Conservation (phyloP, 768 basidiomycete species). For the Kockovaella imperatae region DNA sequence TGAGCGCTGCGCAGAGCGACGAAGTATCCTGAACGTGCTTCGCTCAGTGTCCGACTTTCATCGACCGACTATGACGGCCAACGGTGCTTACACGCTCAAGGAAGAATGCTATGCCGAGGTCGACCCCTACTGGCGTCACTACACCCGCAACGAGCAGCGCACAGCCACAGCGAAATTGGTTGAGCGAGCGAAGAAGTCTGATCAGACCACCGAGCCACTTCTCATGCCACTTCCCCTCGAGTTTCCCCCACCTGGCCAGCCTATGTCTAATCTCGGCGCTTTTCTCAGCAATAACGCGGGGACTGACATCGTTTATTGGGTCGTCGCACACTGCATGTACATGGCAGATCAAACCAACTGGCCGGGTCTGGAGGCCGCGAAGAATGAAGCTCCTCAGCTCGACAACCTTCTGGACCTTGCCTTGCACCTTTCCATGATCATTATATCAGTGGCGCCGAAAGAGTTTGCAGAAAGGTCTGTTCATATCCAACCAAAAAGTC, state of each 20-base stretch:
- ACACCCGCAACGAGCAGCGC: slow-evolving; percentile 84
- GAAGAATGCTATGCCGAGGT: slow-evolving; percentile 76
- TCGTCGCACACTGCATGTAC: slow-evolving; percentile 39
- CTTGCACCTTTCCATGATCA: slow-evolving; percentile 77
- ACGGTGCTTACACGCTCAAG: slow-evolving; percentile 80
- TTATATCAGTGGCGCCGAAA: slow-evolving; percentile 61
- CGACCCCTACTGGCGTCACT: slow-evolving; percentile 93
- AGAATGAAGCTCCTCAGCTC: slow-evolving; percentile 21
- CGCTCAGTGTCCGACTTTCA: slow-evolving; percentile 72
- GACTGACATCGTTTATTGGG: slow-evolving; percentile 74
- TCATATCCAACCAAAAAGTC: slow-evolving; percentile 42
- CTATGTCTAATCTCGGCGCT: slow-evolving; percentile 59
- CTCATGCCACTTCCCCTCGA: slow-evolving; percentile 65
- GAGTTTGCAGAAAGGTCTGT: slow-evolving; percentile 58
- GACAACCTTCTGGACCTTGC: slow-evolving; percentile 87
- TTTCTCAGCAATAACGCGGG: slow-evolving; percentile 65
- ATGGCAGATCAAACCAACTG: slow-evolving; percentile 21
- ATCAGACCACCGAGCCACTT: slow-evolving; percentile 58
- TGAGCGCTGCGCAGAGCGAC: slow-evolving; percentile 77
- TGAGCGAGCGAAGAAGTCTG: slow-evolving; percentile 60
- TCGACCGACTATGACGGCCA: slow-evolving; percentile 66
- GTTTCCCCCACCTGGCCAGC: slow-evolving; percentile 52
- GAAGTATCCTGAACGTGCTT: slow-evolving; percentile 71
- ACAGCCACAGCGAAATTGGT: slow-evolving; percentile 71
- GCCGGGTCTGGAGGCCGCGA: slow-evolving; percentile 13